Percentiles rank a stretch among this genome's conserved stretches.
phyloP scores from a whole-genome alignment of 768 basidiomycete species.

The Sistotremastrum suecicum region DNA sequence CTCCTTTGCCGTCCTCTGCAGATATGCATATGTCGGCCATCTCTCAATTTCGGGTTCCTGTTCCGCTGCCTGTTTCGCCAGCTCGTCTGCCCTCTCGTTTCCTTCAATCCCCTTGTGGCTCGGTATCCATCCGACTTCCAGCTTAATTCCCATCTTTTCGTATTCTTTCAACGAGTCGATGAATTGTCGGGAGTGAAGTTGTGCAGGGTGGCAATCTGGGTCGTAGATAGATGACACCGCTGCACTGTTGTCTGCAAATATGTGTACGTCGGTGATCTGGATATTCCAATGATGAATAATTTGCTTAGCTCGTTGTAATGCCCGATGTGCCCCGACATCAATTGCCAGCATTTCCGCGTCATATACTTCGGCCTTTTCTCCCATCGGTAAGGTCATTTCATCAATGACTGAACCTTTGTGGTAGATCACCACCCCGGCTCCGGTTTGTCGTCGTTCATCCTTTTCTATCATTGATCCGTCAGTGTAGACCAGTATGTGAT shows the following conservation, averaged over 20 bases:
- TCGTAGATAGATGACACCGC: background rate
- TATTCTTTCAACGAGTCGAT: too few relatives aligned
- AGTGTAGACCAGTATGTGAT: constrained; percentile 4
- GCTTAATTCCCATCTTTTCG: background rate
- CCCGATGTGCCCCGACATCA: background rate
- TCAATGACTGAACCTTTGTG: background rate
- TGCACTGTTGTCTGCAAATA: background rate
- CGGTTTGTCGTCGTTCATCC: background rate
- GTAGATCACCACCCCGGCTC: constrained; percentile 4
- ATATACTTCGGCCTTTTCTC: constrained; percentile 4
- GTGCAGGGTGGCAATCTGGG: too few relatives aligned
- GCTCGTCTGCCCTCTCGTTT: constrained; percentile 14
- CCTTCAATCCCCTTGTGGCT: constrained; percentile 15
- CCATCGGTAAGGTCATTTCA: background rate
- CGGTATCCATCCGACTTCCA: constrained; percentile 11
- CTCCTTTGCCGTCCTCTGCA: too few relatives aligned
- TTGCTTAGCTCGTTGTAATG: background rate
- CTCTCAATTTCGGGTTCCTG: too few relatives aligned
- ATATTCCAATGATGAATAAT: background rate
- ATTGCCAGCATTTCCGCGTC: constrained; percentile 6
- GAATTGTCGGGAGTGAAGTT: too few relatives aligned
- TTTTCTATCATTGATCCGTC: constrained; percentile 6
- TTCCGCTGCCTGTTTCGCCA: constrained; percentile 12
- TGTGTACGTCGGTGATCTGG: background rate
- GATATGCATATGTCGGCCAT: too few relatives aligned